These are phyloP conservation scores for Malbranchea zuffiana DNA, from an alignment of 2,329 filamentous ascomycete species.

Conservation along the genomic window DNA sequence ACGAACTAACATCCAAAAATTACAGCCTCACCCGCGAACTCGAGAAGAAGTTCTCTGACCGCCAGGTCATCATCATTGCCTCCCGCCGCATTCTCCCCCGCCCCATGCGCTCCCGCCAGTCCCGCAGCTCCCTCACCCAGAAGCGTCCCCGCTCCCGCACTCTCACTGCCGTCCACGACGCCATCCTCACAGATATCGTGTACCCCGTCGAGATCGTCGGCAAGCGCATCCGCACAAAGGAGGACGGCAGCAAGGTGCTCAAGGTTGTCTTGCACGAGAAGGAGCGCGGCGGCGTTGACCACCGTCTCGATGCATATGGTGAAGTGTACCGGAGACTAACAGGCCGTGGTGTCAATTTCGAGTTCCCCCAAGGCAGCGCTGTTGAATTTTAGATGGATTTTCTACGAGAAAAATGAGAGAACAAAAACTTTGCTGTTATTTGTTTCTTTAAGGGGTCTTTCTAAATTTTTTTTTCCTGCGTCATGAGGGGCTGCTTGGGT, in stretches of 20 bases:
- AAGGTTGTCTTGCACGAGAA: conserved; percentile 99
- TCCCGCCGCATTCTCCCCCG: conserved; percentile 97
- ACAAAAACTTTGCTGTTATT: conserved; percentile 2
- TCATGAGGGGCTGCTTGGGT: conserved; percentile 2
- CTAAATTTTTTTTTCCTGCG: conserved; percentile 8
- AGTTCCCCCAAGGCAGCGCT: conserved; percentile 82
- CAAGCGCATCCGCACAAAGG: conserved; percentile 97
- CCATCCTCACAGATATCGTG: conserved; percentile 95
- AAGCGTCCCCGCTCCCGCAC: conserved; percentile 98
- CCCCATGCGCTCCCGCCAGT: conserved; percentile 95
- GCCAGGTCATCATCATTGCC: conserved; percentile 97
- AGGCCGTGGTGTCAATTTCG: conserved; percentile 90
- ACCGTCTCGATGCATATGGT: conserved; percentile 98
- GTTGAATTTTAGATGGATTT: conserved; percentile 64
- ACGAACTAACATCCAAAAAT: conserved; percentile 3
- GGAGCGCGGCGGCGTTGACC: conserved; percentile 98
- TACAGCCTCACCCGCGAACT: conserved; percentile 94
- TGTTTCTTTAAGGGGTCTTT: conserved; percentile 6
- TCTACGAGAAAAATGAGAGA: too few relatives aligned
- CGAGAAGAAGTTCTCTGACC: conserved; percentile 99
- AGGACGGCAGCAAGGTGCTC: conserved; percentile 95
- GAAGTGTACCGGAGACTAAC: conserved; percentile 99
- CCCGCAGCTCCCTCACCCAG: conserved; percentile 92
- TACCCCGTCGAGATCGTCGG: conserved; percentile 99
- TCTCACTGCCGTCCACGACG: conserved; percentile 96